Evolutionary conservation across 23 red algal species (phyloP), one percentile per base, ranked within the genome.

Genomic region (Gracilaria caudata): DNA sequence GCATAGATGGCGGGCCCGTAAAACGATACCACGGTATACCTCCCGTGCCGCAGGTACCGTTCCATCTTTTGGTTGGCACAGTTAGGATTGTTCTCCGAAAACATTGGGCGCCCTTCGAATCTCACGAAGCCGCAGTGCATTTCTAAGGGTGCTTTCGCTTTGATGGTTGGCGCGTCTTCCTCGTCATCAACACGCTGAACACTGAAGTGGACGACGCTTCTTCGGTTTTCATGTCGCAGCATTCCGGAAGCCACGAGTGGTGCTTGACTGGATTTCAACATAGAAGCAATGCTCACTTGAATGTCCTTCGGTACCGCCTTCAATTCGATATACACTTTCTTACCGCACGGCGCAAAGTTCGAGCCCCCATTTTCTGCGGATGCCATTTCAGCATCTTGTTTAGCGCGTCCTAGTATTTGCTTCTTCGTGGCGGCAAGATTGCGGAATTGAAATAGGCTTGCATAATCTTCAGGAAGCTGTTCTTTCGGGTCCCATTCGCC

Each of bases 401-500:
- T 65, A 17, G 90, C 79, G 24, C 63, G 39, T 24, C 35, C 78
- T 19, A 84, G 37, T 11, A 84, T 68, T 44, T 68, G 29, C 70
- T 83, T 77, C 20, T 47, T 39, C 49, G 84, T 88, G 25, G 83
- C 83, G 28, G 71, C 43, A 17, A 95, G 72, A 64, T 98, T 85
- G 28, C 79, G 74, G 81, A 95, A 98, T 45, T 89, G 83, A 65
- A 93, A 90, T 34, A 98, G 45, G 13, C 59, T 45, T 3, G 81
- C 94, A 54, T 95, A 98, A 32, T 72, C 53, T 11, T 24, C 55
- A 21, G 96, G 92, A n/a, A 98, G 83, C 43, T 77, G 79, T 59
- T 94, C 88, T 32, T 93, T 89, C 40, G 96, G 58, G 86, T 95
- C 89, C 96, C 96, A 98, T 39, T 91, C 85, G 7, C 89, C 87